These are phyloP conservation scores for Solanum etuberosum DNA, from an alignment of 257 asterid genomes.

Conservation along the genomic window DNA sequence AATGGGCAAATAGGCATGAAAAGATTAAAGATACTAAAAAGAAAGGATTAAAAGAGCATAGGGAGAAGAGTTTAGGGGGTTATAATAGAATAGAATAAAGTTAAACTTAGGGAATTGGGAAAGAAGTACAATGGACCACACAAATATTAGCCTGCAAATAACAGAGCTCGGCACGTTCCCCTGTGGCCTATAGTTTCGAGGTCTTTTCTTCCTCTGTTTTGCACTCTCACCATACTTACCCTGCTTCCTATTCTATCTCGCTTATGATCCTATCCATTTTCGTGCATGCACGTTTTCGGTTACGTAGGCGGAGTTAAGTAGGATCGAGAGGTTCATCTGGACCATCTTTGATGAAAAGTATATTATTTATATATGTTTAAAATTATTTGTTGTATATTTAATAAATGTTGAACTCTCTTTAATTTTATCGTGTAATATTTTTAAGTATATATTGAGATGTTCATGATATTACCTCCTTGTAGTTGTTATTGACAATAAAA, in stretches of 20 bases:
- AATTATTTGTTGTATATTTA: too few relatives aligned
- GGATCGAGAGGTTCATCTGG: background rate
- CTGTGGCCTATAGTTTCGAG: background rate
- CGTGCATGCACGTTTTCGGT: background rate
- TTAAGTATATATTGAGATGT: too few relatives aligned
- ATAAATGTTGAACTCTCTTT: too few relatives aligned
- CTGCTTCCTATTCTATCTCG: background rate
- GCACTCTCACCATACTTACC: background rate
- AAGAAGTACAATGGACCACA: conserved; percentile 20
- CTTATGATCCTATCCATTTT: background rate
- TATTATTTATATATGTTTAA: too few relatives aligned
- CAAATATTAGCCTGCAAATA: conserved; percentile 7
- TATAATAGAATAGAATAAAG: background rate
- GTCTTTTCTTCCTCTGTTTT: background rate
- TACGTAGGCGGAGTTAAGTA: too few relatives aligned
- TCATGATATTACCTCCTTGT: background rate
- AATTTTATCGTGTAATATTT: background rate
- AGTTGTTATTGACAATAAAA: background rate
- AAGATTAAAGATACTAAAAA: background rate
- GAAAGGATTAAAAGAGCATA: background rate
- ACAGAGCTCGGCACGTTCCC: conserved; percentile 22
- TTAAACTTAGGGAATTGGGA: conserved; percentile 15
- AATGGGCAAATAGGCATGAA: background rate
- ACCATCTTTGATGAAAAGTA: too few relatives aligned
- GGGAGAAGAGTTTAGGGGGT: conserved; percentile 9